These are phyloP conservation scores for Paraphoma sp. DNA, from an alignment of 2,329 filamentous ascomycete species.

Conservation along the genomic window DNA sequence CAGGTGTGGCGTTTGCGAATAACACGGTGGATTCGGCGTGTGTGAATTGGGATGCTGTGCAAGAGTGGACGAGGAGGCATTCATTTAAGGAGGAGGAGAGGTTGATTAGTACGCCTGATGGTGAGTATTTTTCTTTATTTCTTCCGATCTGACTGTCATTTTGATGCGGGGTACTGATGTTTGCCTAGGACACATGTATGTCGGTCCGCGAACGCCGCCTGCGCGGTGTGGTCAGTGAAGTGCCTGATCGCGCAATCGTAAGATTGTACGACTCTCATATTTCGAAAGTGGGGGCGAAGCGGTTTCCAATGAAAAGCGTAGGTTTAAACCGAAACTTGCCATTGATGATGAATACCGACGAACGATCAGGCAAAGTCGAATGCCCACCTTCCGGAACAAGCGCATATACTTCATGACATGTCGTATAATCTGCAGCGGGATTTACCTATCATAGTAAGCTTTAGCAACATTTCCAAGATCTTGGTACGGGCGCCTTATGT, in stretches of 20 bases:
- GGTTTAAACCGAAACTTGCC: background rate
- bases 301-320: background rate
- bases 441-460: background rate
- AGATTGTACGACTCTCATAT: background rate
- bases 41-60: conserved; percentile 8
- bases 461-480: background rate
- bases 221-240: conserved; percentile 10
- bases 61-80: conserved; percentile 8
- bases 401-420: background rate
- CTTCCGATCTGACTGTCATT: background rate
- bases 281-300: background rate
- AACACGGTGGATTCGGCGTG: conserved; percentile 10
- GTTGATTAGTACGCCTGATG: conserved; percentile 8
- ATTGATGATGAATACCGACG: background rate
- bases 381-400: background rate
- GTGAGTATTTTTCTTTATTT: background rate
- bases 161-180: background rate
- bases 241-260: background rate
- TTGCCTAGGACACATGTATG: conserved; percentile 2
- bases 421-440: background rate
- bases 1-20: conserved; percentile 12
- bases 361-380: background rate
- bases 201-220: conserved; percentile 9
- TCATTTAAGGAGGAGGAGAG: conserved; percentile 7
- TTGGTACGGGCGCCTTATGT: background rate